These are phyloP conservation scores for Rubia peregrina DNA, from an alignment of 305 asterid species.

Conservation along the genomic window DNA sequence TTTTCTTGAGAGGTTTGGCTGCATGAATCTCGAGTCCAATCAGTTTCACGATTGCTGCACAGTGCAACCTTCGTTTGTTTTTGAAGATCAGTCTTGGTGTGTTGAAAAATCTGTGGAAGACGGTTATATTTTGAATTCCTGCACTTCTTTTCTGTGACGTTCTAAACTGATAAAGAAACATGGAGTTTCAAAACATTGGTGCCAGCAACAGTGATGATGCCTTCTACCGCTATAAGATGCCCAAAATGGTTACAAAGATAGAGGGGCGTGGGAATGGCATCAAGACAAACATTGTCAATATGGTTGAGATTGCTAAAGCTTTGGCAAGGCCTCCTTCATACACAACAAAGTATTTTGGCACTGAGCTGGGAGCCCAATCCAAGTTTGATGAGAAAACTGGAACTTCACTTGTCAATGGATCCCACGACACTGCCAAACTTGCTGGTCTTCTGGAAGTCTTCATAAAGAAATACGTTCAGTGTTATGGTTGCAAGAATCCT, in stretches of 20 bases:
- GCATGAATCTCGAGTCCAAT: constrained; percentile 34
- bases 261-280: constrained; percentile 48
- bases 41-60: constrained; percentile 24
- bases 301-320: constrained; percentile 43
- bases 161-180: constrained; percentile 3
- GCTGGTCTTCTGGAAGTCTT: constrained; percentile 39
- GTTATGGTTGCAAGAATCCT: constrained; percentile 39
- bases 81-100: constrained; percentile 18
- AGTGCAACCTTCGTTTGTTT: constrained; percentile 17
- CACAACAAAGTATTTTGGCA: constrained; percentile 35
- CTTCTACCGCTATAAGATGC: constrained; percentile 48
- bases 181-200: constrained; percentile 41
- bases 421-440: constrained; percentile 39
- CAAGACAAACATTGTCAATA: constrained; percentile 40
- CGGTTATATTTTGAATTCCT: not conserved
- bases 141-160: constrained; percentile 17
- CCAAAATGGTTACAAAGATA: constrained; percentile 37
- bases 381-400: constrained; percentile 44
- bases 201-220: constrained; percentile 45
- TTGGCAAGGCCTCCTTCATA: constrained; percentile 40
- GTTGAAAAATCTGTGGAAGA: constrained; percentile 18
- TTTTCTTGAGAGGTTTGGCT: constrained; percentile 20
- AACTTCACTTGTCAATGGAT: constrained; percentile 37
- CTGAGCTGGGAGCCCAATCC: constrained; percentile 44
- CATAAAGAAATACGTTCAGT: constrained; percentile 39